Evolutionary conservation across 2,329 filamentous ascomycete species (phyloP).

Genomic region (Microsporum ferrugineum): DNA sequence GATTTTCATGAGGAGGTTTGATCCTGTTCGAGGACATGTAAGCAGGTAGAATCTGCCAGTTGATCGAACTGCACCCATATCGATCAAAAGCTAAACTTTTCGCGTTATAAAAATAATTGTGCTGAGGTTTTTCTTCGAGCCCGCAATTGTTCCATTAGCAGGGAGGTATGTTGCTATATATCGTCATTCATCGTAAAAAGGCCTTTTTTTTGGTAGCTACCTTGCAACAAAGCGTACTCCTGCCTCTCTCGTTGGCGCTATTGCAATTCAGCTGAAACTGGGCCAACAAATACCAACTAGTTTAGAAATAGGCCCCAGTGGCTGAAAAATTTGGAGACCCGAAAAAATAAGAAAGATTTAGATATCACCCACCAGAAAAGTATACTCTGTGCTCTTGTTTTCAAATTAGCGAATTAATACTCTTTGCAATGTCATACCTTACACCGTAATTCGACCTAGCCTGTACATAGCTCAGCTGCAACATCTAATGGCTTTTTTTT

Average conservation of each 20-base stretch:
- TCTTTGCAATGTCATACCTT: background rate
- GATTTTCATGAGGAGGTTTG: conserved; percentile 23
- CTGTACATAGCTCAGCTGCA: background rate
- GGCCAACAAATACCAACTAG: too few relatives aligned
- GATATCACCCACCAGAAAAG: too few relatives aligned
- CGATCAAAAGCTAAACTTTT: background rate
- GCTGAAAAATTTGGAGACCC: background rate
- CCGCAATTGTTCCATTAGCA: background rate
- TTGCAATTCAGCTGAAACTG: too few relatives aligned
- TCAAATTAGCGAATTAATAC: background rate
- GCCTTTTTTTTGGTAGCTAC: background rate
- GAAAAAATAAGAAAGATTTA: background rate
- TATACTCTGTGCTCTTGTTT: too few relatives aligned
- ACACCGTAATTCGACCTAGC: background rate
- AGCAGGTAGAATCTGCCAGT: conserved; percentile 16
- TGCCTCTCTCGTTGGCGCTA: too few relatives aligned
- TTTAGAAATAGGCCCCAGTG: background rate
- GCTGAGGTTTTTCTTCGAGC: background rate
- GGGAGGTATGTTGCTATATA: background rate
- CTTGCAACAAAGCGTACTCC: background rate
- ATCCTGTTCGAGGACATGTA: conserved; percentile 22
- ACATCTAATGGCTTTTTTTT: background rate
- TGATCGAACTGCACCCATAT: background rate
- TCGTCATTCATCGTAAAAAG: background rate
- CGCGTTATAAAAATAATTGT: background rate